These are phyloP conservation scores for Begonia fuchsioides DNA, from an alignment of 306 rosid species.

Conservation along the genomic window DNA sequence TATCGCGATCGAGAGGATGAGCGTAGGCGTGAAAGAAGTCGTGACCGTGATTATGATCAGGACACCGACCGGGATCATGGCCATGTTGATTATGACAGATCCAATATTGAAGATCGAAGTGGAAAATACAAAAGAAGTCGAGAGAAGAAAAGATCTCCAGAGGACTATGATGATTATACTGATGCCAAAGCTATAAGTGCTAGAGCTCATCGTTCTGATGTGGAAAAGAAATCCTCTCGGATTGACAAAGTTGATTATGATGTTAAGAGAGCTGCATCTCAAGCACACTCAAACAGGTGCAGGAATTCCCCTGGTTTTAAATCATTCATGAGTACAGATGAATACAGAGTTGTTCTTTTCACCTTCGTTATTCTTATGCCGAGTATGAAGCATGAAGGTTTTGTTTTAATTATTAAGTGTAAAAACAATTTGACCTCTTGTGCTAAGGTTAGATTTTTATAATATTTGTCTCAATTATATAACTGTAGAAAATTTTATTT, in stretches of 20 bases:
- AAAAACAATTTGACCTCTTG: neutral
- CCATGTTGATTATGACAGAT: conserved; percentile 54
- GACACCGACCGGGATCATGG: conserved; percentile 29
- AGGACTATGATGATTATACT: conserved; percentile 56
- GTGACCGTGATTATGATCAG: conserved; percentile 21
- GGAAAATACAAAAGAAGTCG: conserved; percentile 43
- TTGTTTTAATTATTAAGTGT: neutral
- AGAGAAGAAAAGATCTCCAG: conserved; percentile 69
- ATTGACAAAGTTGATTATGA: conserved; percentile 60
- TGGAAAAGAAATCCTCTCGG: conserved; percentile 55
- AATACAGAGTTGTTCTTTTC: conserved; percentile 36
- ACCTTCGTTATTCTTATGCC: too few relatives aligned
- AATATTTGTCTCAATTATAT: neutral
- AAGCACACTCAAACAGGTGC: conserved; percentile 47
- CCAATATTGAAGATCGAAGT: conserved; percentile 48
- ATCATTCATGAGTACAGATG: conserved; percentile 51
- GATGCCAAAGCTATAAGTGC: conserved; percentile 54
- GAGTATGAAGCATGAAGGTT: too few relatives aligned
- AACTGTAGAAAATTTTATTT: neutral
- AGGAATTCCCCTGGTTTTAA: conserved; percentile 59
- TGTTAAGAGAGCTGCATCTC: conserved; percentile 62
- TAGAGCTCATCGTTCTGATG: conserved; percentile 48
- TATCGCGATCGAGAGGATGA: neutral
- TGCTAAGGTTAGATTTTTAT: too few relatives aligned
- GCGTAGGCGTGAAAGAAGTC: conserved; percentile 9